phyloP scores from a whole-genome alignment of 306 rosid species.

The Pterocarpus macrocarpus region DNA sequence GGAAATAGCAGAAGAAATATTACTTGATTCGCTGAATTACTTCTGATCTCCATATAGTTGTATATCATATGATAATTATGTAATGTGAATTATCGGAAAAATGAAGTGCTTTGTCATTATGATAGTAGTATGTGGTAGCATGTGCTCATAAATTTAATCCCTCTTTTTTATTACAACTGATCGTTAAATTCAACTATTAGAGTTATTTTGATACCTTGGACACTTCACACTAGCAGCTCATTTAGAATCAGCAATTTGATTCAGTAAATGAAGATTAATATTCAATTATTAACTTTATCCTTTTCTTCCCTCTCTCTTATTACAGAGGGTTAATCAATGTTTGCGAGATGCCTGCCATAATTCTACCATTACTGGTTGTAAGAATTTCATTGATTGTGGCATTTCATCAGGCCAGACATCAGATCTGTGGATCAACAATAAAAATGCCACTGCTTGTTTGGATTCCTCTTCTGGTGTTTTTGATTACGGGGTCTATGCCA shows the following conservation, averaged over 20 bases:
- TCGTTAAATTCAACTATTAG: slow-evolving; percentile 1
- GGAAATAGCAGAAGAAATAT: background rate
- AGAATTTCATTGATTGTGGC: slow-evolving; percentile 63
- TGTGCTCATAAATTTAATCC: background rate
- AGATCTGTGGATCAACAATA: slow-evolving; percentile 2
- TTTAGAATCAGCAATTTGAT: no score
- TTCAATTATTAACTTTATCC: background rate
- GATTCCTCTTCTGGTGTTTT: background rate
- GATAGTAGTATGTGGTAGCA: background rate
- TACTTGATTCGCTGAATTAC: slow-evolving; percentile 35
- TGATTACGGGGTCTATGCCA: background rate
- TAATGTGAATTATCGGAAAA: background rate
- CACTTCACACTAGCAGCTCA: no score
- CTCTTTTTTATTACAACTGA: background rate
- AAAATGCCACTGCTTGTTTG: slow-evolving; percentile 47
- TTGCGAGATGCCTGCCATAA: slow-evolving; percentile 57
- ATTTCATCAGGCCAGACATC: background rate
- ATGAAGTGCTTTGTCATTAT: background rate
- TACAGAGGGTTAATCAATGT: slow-evolving; percentile 58
- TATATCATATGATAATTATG: background rate
- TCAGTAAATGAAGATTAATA: no score
- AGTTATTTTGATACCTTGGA: no score
- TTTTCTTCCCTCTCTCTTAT: slow-evolving; percentile 25
- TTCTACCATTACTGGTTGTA: background rate
- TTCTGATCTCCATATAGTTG: slow-evolving; percentile 10